Percentiles rank a stretch among this genome's conserved stretches.
Evolutionary conservation across 2,329 filamentous ascomycete genomes (phyloP).

Genomic region (Fusarium musae): DNA sequence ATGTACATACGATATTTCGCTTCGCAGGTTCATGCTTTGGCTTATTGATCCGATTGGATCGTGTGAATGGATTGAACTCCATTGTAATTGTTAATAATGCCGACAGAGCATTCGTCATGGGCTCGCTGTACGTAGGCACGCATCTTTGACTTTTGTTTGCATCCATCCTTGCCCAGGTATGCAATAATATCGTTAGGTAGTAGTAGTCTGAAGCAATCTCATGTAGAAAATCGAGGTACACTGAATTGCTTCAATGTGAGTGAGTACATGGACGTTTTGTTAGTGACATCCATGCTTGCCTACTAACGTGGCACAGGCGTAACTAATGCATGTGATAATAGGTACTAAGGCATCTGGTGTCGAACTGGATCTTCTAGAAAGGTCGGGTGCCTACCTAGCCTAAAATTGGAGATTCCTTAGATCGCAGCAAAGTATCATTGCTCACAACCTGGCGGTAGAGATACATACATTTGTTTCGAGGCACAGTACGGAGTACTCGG

Average conservation of each 20-base stretch:
- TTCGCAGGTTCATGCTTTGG: neutral
- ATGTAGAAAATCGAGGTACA: neutral
- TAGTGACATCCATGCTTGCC: neutral
- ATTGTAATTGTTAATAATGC: neutral
- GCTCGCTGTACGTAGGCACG: neutral
- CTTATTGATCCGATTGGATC: neutral
- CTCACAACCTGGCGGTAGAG: no score
- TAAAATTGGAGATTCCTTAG: neutral
- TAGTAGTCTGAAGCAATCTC: neutral
- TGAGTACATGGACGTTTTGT: neutral
- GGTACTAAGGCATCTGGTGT: neutral
- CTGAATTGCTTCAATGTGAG: neutral
- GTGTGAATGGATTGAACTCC: neutral
- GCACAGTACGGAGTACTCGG: neutral
- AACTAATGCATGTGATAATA: slow-evolving; percentile 28
- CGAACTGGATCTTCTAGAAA: slow-evolving; percentile 17
- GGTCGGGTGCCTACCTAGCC: neutral
- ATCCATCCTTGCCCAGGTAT: neutral
- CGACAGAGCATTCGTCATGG: neutral
- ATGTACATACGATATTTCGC: neutral
- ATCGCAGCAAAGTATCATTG: neutral
- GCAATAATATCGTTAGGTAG: neutral
- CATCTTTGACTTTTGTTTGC: neutral
- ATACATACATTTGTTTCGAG: neutral
- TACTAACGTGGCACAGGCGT: slow-evolving; percentile 4